Conservation (phyloP, 768 basidiomycete species). For the Epithele typhae region DNA sequence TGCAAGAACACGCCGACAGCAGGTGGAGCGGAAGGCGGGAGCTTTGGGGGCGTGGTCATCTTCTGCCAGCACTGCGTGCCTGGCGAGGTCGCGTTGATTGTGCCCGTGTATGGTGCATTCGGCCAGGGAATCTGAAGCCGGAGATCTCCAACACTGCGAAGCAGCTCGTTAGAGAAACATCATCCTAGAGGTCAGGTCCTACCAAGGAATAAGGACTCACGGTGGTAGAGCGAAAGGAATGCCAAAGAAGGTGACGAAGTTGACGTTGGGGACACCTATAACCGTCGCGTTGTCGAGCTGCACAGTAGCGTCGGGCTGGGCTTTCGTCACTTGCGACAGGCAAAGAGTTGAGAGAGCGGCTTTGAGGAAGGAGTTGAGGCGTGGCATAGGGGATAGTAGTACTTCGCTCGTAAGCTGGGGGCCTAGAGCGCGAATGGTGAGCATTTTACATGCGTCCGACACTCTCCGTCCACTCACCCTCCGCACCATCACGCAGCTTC, state of each 20-base stretch:
- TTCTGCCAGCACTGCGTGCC: constrained; percentile 12
- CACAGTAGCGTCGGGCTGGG: constrained; percentile 11
- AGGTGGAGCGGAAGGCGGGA: neutral
- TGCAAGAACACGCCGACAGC: neutral
- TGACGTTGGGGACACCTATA: constrained; percentile 12
- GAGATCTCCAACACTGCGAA: constrained; percentile 1
- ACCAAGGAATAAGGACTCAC: constrained; percentile 12
- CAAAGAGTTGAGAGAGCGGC: too few relatives aligned
- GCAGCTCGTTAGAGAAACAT: neutral
- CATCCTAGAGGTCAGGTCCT: too few relatives aligned
- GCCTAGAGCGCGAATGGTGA: too few relatives aligned
- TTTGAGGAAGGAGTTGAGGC: too few relatives aligned
- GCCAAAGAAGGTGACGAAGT: constrained; percentile 18
- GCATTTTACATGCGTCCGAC: too few relatives aligned
- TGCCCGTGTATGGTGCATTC: neutral
- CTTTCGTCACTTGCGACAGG: too few relatives aligned
- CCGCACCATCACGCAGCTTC: too few relatives aligned
- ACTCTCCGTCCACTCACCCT: too few relatives aligned
- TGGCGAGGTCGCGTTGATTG: constrained; percentile 9
- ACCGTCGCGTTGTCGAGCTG: constrained; percentile 23
- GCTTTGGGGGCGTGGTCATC: neutral
- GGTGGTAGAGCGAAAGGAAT: constrained; percentile 28
- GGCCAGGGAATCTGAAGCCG: constrained; percentile 6
- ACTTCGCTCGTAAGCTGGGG: too few relatives aligned
- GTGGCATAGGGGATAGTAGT: too few relatives aligned